Evolutionary conservation across 2,329 filamentous ascomycete genomes (phyloP).

Genomic region (Aspergillus felis): DNA sequence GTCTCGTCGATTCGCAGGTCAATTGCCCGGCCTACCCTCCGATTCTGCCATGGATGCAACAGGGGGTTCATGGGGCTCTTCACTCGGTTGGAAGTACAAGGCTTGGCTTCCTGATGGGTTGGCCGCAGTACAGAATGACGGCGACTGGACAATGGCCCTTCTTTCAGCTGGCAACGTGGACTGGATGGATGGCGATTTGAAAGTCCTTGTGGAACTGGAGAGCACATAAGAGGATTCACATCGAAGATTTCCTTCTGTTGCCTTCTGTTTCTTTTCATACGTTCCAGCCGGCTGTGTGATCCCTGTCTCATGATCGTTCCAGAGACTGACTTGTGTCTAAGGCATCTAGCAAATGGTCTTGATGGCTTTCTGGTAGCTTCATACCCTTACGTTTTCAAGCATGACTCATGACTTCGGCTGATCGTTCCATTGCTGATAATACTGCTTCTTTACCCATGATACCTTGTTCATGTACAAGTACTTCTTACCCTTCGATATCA

Average conservation of each 20-base stretch:
- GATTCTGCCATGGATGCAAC: slow-evolving; percentile 17
- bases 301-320: neutral
- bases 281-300: neutral
- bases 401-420: neutral
- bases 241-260: neutral
- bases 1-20: slow-evolving; percentile 27
- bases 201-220: slow-evolving; percentile 39
- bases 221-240: slow-evolving; percentile 2
- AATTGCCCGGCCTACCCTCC: slow-evolving; percentile 25
- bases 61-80: slow-evolving; percentile 13
- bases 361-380: neutral
- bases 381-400: neutral
- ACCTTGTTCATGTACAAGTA: neutral
- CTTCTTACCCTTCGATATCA: neutral
- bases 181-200: slow-evolving; percentile 46
- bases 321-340: neutral
- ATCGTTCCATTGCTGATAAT: neutral
- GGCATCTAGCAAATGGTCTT: neutral
- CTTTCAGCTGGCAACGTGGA: slow-evolving; percentile 41
- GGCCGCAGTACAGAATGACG: slow-evolving; percentile 34
- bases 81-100: slow-evolving; percentile 31
- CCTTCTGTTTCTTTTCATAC: slow-evolving; percentile 1
- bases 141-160: slow-evolving; percentile 45
- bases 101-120: slow-evolving; percentile 43
- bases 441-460: neutral